Conservation (phyloP, 2,329 filamentous ascomycete genomes). For the Aspergillus sp. region DNA sequence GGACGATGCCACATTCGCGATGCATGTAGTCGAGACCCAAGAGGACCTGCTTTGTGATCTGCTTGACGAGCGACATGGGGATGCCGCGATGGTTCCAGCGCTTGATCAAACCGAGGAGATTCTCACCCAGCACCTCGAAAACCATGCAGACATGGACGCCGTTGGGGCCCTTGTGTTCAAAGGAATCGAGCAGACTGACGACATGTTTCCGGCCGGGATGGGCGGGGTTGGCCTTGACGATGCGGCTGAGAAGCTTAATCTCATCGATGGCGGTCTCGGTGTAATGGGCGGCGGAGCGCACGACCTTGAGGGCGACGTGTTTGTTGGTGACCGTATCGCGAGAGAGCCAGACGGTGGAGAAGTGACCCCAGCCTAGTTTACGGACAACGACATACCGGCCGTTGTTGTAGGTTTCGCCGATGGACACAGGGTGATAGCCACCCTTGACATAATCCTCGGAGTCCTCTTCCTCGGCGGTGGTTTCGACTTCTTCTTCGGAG, state of each 20-base stretch:
- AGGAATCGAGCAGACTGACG: slow-evolving; percentile 90
- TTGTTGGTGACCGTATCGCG: slow-evolving; percentile 80
- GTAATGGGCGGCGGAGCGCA: slow-evolving; percentile 94
- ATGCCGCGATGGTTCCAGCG: slow-evolving; percentile 97
- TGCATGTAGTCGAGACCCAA: slow-evolving; percentile 94
- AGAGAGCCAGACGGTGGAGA: slow-evolving; percentile 88
- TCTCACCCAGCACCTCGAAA: slow-evolving; percentile 94
- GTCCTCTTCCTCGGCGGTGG: slow-evolving; percentile 96
- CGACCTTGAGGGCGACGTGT: slow-evolving; percentile 95
- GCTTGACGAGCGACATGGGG: slow-evolving; percentile 91
- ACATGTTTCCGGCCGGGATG: slow-evolving; percentile 93
- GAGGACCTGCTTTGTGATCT: slow-evolving; percentile 96
- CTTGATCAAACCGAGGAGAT: slow-evolving; percentile 90
- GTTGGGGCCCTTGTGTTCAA: slow-evolving; percentile 95
- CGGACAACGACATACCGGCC: slow-evolving; percentile 25
- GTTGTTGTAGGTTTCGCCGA: slow-evolving; percentile 96
- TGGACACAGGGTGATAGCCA: slow-evolving; percentile 88
- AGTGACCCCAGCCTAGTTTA: slow-evolving; percentile 67
- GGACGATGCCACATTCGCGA: slow-evolving; percentile 96
- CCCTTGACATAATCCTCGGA: slow-evolving; percentile 99
- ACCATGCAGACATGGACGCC: slow-evolving; percentile 98
- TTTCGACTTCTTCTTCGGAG: slow-evolving; percentile 76
- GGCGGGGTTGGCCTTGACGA: slow-evolving; percentile 87
- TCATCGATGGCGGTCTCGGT: slow-evolving; percentile 98
- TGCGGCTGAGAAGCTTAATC: slow-evolving; percentile 95